Base-by-base conservation (phyloP, 352 stramenopile genomes). In the Globisporangium orthogonon region DNA sequence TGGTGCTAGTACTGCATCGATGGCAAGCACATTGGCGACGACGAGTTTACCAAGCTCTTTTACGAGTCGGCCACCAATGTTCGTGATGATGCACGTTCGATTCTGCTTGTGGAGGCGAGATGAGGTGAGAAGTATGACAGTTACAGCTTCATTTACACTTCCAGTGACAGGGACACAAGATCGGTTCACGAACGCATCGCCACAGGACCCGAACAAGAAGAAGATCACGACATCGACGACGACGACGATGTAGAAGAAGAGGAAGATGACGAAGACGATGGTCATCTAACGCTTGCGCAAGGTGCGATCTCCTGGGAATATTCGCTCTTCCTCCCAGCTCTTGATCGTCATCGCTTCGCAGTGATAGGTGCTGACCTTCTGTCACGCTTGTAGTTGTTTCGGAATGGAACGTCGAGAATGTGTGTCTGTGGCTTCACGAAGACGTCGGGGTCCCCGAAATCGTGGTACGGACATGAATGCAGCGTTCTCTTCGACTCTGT, bases 351-450 rank as follows among this genome's bases (percentile, higher is more conserved):
- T 37, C 33, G 33, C 33, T 37, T 37, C 33, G 6, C 33, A 9
- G 10, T 5, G 10, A 9, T 9, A 37, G 33, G 4, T 5, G 11
- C 37, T 43, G 7, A 43, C 11, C 2, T n/a, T 43, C 11, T n/a
- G 37, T 17, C 6, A 15, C 11, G 11, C 10, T 43, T 17, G 15
- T 48, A 86, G 83, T 89, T 14, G 80, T 92, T 11, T 72, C 73
- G 1, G 77, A 90, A 39, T 92, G 83, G 83, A 90, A 65, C 18
- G 78, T 91, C n/a, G 83, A 90, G 35, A 88, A 89, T 49, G 83
- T 92, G 2, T 92, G 79, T 35, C 58, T 90, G 1, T 92, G 83
- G 83, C 70, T 92, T 4, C 68, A 86, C 45, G 80, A 92, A 68
- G 83, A 92, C 35, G 79, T 89, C 2, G 79, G 75, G 0, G 76